Percentiles rank a stretch among this genome's conserved stretches.
phyloP scores from a whole-genome alignment of 208 protist genomes.

The Acanthamoeba castellanii region DNA sequence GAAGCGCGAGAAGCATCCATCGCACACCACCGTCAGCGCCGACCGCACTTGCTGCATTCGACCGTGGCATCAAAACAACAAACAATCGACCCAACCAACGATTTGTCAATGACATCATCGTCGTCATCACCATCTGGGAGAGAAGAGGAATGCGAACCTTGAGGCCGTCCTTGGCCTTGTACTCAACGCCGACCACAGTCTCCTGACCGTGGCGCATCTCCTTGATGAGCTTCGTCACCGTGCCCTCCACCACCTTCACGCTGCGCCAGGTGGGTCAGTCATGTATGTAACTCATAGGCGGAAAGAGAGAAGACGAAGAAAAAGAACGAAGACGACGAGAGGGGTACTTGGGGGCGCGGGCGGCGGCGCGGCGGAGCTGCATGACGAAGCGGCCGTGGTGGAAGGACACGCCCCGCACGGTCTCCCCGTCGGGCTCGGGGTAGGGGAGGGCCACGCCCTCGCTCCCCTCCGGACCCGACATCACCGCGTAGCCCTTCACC shows the following conservation, averaged over 20 bases:
- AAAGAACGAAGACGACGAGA: neutral
- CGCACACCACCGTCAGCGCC: conserved; percentile 13
- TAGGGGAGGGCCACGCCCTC: conserved; percentile 91
- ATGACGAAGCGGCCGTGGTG: conserved; percentile 96
- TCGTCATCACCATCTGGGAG: too few relatives aligned
- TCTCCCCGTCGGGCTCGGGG: conserved; percentile 72
- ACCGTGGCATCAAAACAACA: neutral
- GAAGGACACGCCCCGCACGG: conserved; percentile 88
- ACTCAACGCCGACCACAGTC: neutral
- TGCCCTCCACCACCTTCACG: conserved; percentile 15
- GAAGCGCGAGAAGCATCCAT: conserved; percentile 44
- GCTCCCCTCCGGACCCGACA: conserved; percentile 84
- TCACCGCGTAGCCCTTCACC: conserved; percentile 93
- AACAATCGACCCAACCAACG: neutral
- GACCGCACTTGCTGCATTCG: neutral
- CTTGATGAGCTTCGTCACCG: neutral
- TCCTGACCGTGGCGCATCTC: neutral
- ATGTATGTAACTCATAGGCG: neutral
- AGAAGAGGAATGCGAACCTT: neutral
- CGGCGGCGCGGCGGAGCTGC: conserved; percentile 90
- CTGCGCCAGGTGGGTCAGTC: neutral
- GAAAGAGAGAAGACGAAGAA: neutral
- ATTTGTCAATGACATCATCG: too few relatives aligned
- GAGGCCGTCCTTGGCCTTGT: conserved; percentile 40
- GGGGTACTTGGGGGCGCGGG: neutral